These are phyloP conservation scores for Trichoderma gamsii DNA, from an alignment of 495 filamentous ascomycete species.

Conservation along the genomic window DNA sequence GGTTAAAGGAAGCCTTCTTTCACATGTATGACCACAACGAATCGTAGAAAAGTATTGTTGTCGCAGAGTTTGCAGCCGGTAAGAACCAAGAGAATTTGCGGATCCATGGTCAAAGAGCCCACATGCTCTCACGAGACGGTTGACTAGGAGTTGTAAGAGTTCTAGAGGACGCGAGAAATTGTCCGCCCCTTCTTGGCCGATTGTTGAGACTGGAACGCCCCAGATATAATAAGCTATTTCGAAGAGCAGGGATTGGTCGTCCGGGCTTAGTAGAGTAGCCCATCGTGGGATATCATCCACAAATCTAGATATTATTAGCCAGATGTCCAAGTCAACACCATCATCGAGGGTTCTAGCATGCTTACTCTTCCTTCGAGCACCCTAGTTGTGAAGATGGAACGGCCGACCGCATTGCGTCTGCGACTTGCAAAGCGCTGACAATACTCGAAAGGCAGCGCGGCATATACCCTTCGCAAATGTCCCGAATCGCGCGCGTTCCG, in stretches of 20 bases:
- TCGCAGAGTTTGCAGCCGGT: background rate
- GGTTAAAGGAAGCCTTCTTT: background rate
- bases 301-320: background rate
- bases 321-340: background rate
- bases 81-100: background rate
- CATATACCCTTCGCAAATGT: background rate
- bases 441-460: background rate
- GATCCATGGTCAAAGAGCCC: background rate
- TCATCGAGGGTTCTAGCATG: background rate
- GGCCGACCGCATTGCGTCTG: background rate
- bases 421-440: background rate
- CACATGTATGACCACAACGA: background rate
- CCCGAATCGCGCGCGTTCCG: background rate
- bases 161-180: background rate
- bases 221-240: background rate
- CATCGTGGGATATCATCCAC: background rate
- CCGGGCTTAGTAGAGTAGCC: background rate
- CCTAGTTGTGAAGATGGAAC: background rate
- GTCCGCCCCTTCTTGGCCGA: background rate
- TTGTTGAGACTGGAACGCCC: background rate
- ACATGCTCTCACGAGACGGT: background rate
- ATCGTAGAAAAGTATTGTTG: background rate
- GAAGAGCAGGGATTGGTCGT: background rate
- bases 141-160: background rate
- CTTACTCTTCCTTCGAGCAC: background rate